Percentiles rank a stretch among this genome's conserved stretches.
These are phyloP conservation scores for Populus trichocarpa DNA, from an alignment of 441 rosid genomes.

Conservation along the genomic window DNA sequence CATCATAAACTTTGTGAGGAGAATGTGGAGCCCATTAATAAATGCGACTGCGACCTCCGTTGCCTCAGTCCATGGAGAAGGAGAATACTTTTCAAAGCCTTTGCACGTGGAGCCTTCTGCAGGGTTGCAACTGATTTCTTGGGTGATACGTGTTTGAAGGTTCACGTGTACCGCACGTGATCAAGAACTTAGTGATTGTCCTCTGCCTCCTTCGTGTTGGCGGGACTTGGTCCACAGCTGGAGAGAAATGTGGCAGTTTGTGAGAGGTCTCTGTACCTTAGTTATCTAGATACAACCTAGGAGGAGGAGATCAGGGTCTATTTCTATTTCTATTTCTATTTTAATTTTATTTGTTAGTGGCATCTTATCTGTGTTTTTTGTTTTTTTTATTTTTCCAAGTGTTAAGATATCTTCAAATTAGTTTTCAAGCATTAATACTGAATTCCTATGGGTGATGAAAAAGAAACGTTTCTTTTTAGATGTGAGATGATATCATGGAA, in stretches of 20 bases:
- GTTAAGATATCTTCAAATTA: not conserved
- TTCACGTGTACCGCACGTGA: conserved; percentile 33
- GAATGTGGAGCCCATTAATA: conserved; percentile 5
- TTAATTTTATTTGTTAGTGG: not conserved
- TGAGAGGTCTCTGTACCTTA: not conserved
- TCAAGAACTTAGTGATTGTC: not conserved
- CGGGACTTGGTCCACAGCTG: not conserved
- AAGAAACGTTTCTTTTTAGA: no score
- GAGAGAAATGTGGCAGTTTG: not conserved
- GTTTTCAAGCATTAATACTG: not conserved
- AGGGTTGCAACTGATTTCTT: conserved; percentile 14
- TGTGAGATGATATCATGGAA: not conserved
- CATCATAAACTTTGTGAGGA: not conserved
- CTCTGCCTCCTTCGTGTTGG: not conserved
- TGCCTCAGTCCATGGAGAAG: not conserved
- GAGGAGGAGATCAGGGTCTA: not conserved
- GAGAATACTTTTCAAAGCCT: conserved; percentile 12
- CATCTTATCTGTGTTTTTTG: not conserved
- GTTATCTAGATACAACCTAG: not conserved
- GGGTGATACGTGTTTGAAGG: not conserved
- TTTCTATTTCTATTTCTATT: not conserved
- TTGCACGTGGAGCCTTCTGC: conserved; percentile 23
- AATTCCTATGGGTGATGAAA: not conserved
- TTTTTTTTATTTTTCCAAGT: not conserved
- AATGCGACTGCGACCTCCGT: conserved; percentile 19